Evolutionary conservation across 2,329 filamentous ascomycete species (phyloP).

Genomic region (Verticillium nubilum): DNA sequence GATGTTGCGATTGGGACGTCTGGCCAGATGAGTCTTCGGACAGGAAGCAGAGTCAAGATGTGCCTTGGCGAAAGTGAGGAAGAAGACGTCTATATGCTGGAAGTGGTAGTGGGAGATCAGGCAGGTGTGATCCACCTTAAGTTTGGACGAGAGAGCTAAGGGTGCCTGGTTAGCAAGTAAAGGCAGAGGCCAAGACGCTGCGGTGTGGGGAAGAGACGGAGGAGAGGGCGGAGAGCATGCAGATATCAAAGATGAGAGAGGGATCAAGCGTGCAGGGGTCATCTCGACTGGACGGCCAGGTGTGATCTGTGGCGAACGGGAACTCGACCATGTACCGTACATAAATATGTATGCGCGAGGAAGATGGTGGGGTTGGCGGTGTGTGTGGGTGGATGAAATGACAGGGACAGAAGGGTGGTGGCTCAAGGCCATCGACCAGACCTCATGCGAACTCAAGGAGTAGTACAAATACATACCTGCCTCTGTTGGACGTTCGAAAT

Average conservation of each 20-base stretch:
- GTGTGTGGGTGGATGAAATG: conserved; percentile 9
- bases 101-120: not conserved
- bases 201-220: not conserved
- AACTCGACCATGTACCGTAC: not conserved
- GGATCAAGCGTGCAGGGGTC: not conserved
- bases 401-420: conserved; percentile 12
- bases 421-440: not conserved
- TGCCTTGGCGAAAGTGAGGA: not conserved
- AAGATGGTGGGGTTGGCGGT: not conserved
- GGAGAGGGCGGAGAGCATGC: not conserved
- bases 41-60: not conserved
- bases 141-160: not conserved
- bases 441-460: not conserved
- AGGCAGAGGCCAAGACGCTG: not conserved
- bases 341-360: not conserved
- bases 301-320: not conserved
- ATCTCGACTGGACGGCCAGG: not conserved
- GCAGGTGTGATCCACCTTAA: not conserved
- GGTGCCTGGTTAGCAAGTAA: not conserved
- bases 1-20: not conserved
- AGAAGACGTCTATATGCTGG: not conserved
- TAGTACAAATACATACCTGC: not conserved
- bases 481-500: not conserved
- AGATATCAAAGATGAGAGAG: not conserved
- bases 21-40: not conserved